Percentiles rank a stretch among this genome's conserved stretches.
These are phyloP conservation scores for Escallonia rubra DNA, from an alignment of 129 eudicot species.

Conservation along the genomic window DNA sequence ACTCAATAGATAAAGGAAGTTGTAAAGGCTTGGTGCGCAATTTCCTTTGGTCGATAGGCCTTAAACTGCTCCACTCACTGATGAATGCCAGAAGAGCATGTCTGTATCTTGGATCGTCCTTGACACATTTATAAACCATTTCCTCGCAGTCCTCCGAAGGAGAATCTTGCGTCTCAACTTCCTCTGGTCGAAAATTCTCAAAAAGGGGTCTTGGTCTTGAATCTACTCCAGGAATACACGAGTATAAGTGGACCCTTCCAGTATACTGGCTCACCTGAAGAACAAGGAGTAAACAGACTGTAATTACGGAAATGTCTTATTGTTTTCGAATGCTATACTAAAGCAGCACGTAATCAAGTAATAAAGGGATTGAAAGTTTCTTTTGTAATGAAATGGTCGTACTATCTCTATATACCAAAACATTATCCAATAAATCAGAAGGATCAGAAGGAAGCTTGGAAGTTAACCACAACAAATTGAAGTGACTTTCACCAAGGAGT, in stretches of 20 bases:
- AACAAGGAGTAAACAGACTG: not conserved
- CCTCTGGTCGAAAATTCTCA: conserved; percentile 74
- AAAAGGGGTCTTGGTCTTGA: conserved; percentile 73
- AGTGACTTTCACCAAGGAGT: not conserved
- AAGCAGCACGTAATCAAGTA: not conserved
- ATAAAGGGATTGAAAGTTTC: no score
- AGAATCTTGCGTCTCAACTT: conserved; percentile 35
- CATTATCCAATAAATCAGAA: no score
- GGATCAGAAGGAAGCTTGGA: no score
- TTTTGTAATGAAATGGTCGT: no score
- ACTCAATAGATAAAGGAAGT: conserved; percentile 78
- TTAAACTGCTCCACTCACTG: conserved; percentile 71
- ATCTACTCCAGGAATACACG: conserved; percentile 62
- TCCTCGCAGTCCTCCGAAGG: conserved; percentile 24
- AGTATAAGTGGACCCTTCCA: conserved; percentile 89
- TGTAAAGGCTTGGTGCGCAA: conserved; percentile 74
- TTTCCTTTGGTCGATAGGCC: conserved; percentile 65
- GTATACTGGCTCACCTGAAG: conserved; percentile 88
- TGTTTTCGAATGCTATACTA: not conserved
- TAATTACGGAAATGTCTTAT: not conserved
- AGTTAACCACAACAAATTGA: not conserved
- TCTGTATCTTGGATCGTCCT: conserved; percentile 39
- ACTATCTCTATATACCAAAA: no score
- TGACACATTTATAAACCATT: conserved; percentile 16
- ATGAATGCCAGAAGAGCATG: conserved; percentile 55